These are phyloP conservation scores for Starmerella etchellsii DNA, from an alignment of 805 yeast species.

Conservation along the genomic window DNA sequence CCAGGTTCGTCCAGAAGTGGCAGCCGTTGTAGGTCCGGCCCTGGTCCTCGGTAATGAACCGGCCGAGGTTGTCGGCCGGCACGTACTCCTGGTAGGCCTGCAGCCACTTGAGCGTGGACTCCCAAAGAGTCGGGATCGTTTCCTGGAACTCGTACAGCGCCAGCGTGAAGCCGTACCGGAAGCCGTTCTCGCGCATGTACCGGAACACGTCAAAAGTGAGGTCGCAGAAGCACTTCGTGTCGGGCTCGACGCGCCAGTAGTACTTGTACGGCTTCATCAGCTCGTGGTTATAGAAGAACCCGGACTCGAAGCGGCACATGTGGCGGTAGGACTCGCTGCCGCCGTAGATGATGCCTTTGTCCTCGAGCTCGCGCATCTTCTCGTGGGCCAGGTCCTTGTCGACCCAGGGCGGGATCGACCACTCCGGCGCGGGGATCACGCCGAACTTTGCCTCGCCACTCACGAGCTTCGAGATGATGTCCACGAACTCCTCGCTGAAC, in stretches of 20 bases:
- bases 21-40: conserved; percentile 63
- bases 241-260: conserved; percentile 98
- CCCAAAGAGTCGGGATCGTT: conserved; percentile 76
- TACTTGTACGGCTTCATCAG: conserved; percentile 60
- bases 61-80: conserved; percentile 46
- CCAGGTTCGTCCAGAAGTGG: conserved; percentile 92
- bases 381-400: conserved; percentile 40
- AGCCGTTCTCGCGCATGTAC: conserved; percentile 61
- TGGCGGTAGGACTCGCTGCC: conserved; percentile 72
- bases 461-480: conserved; percentile 40
- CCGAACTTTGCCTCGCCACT: conserved; percentile 64
- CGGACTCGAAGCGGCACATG: conserved; percentile 92
- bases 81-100: conserved; percentile 39
- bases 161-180: conserved; percentile 78
- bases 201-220: conserved; percentile 83
- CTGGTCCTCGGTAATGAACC: conserved; percentile 59
- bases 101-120: conserved; percentile 37
- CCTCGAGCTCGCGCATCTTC: conserved; percentile 63
- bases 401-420: conserved; percentile 55
- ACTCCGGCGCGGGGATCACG: conserved; percentile 39
- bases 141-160: conserved; percentile 63
- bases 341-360: conserved; percentile 74
- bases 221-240: conserved; percentile 82
- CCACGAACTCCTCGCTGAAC: conserved; percentile 53
- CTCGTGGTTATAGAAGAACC: conserved; percentile 70